Base-by-base conservation (phyloP, 176 grass and related monocot species). In the Oryza coarctata region DNA sequence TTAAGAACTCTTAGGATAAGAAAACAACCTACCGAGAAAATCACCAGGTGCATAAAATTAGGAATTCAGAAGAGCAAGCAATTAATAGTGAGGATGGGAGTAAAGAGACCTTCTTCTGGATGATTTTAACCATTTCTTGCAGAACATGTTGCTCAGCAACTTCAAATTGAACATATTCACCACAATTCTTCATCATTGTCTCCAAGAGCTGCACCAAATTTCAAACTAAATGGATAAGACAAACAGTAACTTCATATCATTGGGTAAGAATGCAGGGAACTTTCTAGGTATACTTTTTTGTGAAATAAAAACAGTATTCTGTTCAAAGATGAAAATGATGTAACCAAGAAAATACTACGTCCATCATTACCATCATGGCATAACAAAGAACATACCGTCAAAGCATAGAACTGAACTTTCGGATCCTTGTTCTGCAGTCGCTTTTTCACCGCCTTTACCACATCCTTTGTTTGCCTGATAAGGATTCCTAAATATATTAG, bases 111-210 rank as follows among this genome's bases (percentile, higher is more conserved):
- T 95, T 92, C 86, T 95, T 99, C 71, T 81, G 92, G 73, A 95
- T 92, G 84, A 93, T 99, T 93, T 95, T 99, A 64, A 91, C 84
- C 89, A 99, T 95, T 89, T 99, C 93, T 75, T 79, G 82, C 0
- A 99, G 85, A 90, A 95, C 74, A 79, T 93, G 89, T 28, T 91
- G 87, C 25, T 93, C 82, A 63, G 85, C 80, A 79, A 98, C 87
- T 90, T 98, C 88, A 86, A 84, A 90, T 58, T 82, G 96, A 57
- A 95, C 88, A 63, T 94, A 86, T 63, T 93, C 90, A 58, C 92
- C 84, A 20, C 90, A 93, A 20, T 98, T 98, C 77, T 98, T 95
- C 80, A 98, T 89, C 91, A 98, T 88, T 73, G 96, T 95, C 80
- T 98, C 93, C 86, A 98, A 84, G 68, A 98, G 91, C 93, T 98